Base-by-base conservation (phyloP, 2,329 filamentous ascomycete species). In the Epichloe sylvatica region DNA sequence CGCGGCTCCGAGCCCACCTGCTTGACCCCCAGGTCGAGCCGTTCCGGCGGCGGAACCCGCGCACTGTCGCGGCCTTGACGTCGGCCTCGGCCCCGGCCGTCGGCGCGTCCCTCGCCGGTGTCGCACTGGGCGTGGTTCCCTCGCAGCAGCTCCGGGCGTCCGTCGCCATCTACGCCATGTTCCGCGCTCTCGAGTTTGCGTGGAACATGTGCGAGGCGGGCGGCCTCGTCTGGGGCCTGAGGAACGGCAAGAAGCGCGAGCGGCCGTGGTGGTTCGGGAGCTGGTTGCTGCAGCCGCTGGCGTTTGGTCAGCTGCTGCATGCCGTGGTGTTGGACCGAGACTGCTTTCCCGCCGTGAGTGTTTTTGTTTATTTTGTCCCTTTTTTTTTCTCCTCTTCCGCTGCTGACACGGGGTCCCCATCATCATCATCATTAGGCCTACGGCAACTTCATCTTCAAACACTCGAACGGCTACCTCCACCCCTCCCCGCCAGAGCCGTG, bases 41-140 rank as follows among this genome's bases (percentile, higher is more conserved):
- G 0, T 96, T 97, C 67, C 78, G 89, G 13, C 72, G 76, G 51
- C 83, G 91, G 49, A 96, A 97, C 60, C 90, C 90, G 0, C 78
- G 78, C 17, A 78, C 89, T 12, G 77, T 86, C 0, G 73, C 73
- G 19, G 79, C 85, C 0, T 73, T 98, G 51, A 95, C 89, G 0
- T 94, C 88, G 2, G 76, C 77, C 9, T 84, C 89, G 62, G 86
- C 91, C 1, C 91, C 91, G 1, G 89, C 90, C 2, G 75, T 96
- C n/a, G 92, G 91, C 11, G 90, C 91, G 5, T 89, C 86, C 58
- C 67, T 96, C 45, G 88, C 91, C 1, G 91, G 91, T 3, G 76
- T 94, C 46, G 83, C 86, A 46, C 72, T 97, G 17, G 86, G 86
- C 7, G 76, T 94, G 9, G 86, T 81, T 55, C 73, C 91, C 62